Base-by-base conservation (phyloP, 306 rosid species). In the Luffa acutangula region DNA sequence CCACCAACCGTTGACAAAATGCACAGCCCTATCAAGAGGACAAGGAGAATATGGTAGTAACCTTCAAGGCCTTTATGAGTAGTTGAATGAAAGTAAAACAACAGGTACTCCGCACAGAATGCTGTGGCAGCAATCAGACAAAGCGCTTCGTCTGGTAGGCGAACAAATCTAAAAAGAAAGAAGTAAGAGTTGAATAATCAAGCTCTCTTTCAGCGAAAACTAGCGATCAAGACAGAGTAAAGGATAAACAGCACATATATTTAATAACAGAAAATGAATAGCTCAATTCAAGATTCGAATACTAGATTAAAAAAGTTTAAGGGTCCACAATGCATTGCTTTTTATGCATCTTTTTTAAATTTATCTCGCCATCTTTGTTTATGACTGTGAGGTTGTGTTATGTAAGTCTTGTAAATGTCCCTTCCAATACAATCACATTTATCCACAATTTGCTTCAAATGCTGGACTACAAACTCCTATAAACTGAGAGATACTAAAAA, bases 51-150 rank as follows among this genome's bases (percentile, higher is more conserved):
- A 86, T 96, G 99, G 84, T 91, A 93, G 80, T 91, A 89, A 48
- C 99, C 99, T 73, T 93, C 98, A 5, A 96, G 92, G 65, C 99
- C 98, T 82, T 89, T 91, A 66, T 96, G 99, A 65, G 88, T 70
- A 74, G 99, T 96, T 63, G 99, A 96, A 81, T 96, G 99, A 65
- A 96, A 96, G 87, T 89, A 91, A 89, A 96, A 96, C 57, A 96
- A 88, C 43, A 96, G 97, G 80, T 88, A 93, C 81, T 96, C 99
- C 0, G 94, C 97, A 63, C 83, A 80, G 93, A 96, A 96, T 75
- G 99, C 99, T 18, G 90, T 33, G 62, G 96, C 89, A 33, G 91
- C 91, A 6, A 89, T 85, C 82, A 96, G 86, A 85, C 93, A 89
- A 59, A 96, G 97, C 70, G 93, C 82, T 53, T 93, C 97, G 78